Conservation (phyloP, 139 green algal genomes). For the Eudorina sp. region DNA sequence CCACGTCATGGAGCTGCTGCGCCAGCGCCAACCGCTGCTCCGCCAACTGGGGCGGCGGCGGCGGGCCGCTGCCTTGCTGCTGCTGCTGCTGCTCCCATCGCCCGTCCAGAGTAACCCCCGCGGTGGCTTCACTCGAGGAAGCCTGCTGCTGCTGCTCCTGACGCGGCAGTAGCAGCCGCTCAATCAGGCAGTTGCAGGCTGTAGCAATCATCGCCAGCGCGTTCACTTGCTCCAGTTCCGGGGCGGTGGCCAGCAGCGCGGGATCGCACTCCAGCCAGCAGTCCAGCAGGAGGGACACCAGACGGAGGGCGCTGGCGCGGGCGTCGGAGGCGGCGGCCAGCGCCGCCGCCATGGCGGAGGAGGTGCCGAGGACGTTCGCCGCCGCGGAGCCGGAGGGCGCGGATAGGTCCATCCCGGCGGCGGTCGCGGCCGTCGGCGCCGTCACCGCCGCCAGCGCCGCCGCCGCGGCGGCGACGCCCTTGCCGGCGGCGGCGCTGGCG, state of each 20-base stretch:
- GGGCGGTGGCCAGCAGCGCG: slow-evolving; percentile 51
- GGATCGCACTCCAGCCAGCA: slow-evolving; percentile 71
- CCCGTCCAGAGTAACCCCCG: neutral
- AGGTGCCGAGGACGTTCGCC: neutral
- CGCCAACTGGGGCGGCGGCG: neutral
- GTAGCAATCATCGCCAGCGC: slow-evolving; percentile 49
- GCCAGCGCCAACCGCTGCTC: slow-evolving; percentile 20
- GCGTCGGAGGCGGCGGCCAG: slow-evolving; percentile 14
- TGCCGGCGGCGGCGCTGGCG: slow-evolving; percentile 2
- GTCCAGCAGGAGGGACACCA: slow-evolving; percentile 66
- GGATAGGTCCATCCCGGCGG: neutral
- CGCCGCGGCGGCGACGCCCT: neutral
- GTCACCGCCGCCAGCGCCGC: slow-evolving; percentile 42
- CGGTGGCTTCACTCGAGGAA: too few species aligned
- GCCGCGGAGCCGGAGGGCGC: neutral
- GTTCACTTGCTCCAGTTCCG: slow-evolving; percentile 53
- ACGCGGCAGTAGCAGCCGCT: slow-evolving; percentile 16
- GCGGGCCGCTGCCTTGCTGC: neutral
- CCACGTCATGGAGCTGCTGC: slow-evolving; percentile 26
- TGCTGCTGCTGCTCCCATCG: neutral
- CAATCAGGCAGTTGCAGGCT: slow-evolving; percentile 29
- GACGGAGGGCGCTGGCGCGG: slow-evolving; percentile 14
- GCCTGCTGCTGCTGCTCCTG: too few species aligned
- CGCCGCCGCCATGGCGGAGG: slow-evolving; percentile 29
- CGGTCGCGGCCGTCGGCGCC: neutral